These are phyloP conservation scores for Sclerotinia minor DNA, from an alignment of 2,329 filamentous ascomycete genomes.

Conservation along the genomic window DNA sequence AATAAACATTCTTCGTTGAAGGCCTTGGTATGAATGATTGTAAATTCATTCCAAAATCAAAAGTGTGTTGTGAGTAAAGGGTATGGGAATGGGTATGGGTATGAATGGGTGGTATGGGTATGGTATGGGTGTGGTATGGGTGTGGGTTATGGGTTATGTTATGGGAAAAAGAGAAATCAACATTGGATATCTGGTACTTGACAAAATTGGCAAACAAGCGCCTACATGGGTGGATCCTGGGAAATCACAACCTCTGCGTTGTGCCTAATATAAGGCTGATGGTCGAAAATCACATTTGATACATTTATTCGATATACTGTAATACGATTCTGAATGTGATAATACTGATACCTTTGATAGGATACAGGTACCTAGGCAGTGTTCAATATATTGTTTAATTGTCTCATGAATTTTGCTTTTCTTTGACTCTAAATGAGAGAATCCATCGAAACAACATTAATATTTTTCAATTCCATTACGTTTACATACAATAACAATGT, in stretches of 20 bases:
- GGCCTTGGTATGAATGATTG: slow-evolving; percentile 31
- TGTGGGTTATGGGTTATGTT: neutral
- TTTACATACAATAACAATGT: neutral
- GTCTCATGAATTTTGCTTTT: neutral
- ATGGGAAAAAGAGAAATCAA: slow-evolving; percentile 8
- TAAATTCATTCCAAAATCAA: slow-evolving; percentile 26
- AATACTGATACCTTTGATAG: neutral
- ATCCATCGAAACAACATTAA: neutral
- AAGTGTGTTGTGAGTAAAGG: neutral
- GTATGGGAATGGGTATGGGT: neutral
- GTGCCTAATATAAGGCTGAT: slow-evolving; percentile 21
- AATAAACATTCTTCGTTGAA: slow-evolving; percentile 32
- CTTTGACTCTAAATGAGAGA: neutral
- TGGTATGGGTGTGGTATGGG: neutral
- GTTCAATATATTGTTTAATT: slow-evolving; percentile 6
- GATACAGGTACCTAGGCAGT: neutral
- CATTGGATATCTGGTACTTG: slow-evolving; percentile 8
- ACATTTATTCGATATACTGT: neutral
- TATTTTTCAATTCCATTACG: no score
- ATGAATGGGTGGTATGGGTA: neutral
- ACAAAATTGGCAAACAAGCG: slow-evolving; percentile 24
- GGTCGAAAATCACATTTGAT: neutral
- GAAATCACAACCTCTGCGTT: slow-evolving; percentile 3
- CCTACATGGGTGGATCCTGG: slow-evolving; percentile 10
- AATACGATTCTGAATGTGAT: neutral